Base-by-base conservation (phyloP, 108 stramenopile genomes). In the Cyclostephanos invisitatus region DNA sequence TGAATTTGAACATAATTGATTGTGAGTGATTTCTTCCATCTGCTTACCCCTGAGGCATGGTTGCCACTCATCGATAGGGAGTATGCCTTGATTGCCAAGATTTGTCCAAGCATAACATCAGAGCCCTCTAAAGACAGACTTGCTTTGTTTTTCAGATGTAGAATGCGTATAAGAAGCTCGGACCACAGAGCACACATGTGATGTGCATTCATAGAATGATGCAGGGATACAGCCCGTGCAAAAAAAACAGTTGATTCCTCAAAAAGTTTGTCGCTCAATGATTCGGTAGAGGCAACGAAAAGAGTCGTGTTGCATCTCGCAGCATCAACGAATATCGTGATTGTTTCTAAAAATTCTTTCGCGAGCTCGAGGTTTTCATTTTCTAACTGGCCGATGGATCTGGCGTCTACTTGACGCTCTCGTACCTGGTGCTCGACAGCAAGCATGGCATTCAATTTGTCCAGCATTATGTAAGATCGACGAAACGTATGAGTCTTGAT, bases 31-130 rank as follows among this genome's bases (percentile, higher is more conserved):
- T 53, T 21, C 55, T 46, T 46, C 7, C 18, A 38, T 2, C 17
- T 12, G 32, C 73, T 59, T 60, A 74, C 73, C 1, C 75, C 80
- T 32, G 65, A 48, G 17, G 64, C 53, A 25, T 29, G 64, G 37
- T 65, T 36, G 20, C 81, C 81, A 55, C 65, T 74, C 74, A 70
- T 70, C 0, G 74, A 78, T 28, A 73, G 81, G 11, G 81, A 46
- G 32, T 72, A 56, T 7, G 76, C 81, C 62, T 73, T 67, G 48
- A 82, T 54, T 17, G 72, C 22, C 18, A 77, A 14, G 7, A 78
- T 56, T 67, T 73, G 64, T 4, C 66, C 72, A 58, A 73, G 11
- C 62, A 63, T 25, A 1, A 21, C 15, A 60, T 72, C 46, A 35
- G 37, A 35, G 58, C 32, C 56, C 9, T 67, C 65, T 29, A 62